Percentiles rank a stretch among this genome's conserved stretches.
Conservation (phyloP, 345 rosid species). For the sweet orange (Citrus sinensis) region DVS_A1.0 CM039163.1:6015501-6016000, state of each 20-base stretch:
- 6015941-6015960: not conserved
- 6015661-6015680: constrained; percentile 12
- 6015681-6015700: not conserved
- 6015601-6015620: constrained; percentile 18
- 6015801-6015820: constrained; percentile 53
- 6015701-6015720: not conserved
- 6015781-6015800: constrained; percentile 22
- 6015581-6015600: not conserved
- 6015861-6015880: constrained; percentile 37
- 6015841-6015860: constrained; percentile 42
- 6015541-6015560: not conserved
- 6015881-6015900: constrained; percentile 21
- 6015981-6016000: not conserved
- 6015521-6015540: not conserved
- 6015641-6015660: not conserved
- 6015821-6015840: constrained; percentile 34
- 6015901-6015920: constrained; percentile 22
- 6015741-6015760: not conserved
- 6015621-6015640: not conserved
- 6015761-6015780: not conserved
- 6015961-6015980: constrained; percentile 19
- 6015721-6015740: constrained; percentile 7
- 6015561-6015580: not conserved
- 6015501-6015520: not conserved
- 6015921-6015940: constrained; percentile 19